These are phyloP conservation scores for Soucietia sequanensis DNA, from an alignment of 805 yeast species.

Conservation along the genomic window DNA sequence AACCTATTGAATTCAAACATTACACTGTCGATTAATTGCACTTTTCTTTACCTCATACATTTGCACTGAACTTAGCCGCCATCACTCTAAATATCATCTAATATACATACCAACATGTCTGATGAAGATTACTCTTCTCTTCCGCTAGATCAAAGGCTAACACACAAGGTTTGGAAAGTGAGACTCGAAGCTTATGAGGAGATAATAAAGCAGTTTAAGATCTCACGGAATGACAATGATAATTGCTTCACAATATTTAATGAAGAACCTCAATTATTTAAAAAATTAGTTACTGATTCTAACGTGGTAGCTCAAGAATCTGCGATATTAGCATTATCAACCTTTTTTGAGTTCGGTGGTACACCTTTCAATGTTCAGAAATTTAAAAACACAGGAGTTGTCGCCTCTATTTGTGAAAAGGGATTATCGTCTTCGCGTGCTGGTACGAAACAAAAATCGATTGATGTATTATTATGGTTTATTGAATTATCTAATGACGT, in stretches of 20 bases:
- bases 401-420: slow-evolving; percentile 69
- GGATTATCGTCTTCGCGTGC: slow-evolving; percentile 74
- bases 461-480: slow-evolving; percentile 59
- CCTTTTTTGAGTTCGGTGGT: slow-evolving; percentile 59
- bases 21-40: no score
- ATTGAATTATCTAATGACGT: slow-evolving; percentile 64
- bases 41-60: no score
- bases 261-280: slow-evolving; percentile 53
- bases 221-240: slow-evolving; percentile 55
- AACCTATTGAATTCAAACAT: no score
- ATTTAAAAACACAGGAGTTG: slow-evolving; percentile 40
- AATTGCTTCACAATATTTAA: slow-evolving; percentile 51
- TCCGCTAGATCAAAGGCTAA: slow-evolving; percentile 64
- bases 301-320: slow-evolving; percentile 93
- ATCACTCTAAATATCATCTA: no score
- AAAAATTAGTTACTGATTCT: slow-evolving; percentile 64
- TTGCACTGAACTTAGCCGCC: no score
- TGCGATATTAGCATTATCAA: slow-evolving; percentile 58
- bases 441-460: slow-evolving; percentile 65
- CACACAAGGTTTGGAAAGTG: slow-evolving; percentile 83
- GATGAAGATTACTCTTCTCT: slow-evolving; percentile 57
- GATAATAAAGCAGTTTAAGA: slow-evolving; percentile 48
- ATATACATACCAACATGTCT: slow-evolving; percentile 21
- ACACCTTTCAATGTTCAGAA: slow-evolving; percentile 34
- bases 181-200: slow-evolving; percentile 79